These are phyloP conservation scores for Candida maesae DNA, from an alignment of 805 yeast genomes.

Conservation along the genomic window DNA sequence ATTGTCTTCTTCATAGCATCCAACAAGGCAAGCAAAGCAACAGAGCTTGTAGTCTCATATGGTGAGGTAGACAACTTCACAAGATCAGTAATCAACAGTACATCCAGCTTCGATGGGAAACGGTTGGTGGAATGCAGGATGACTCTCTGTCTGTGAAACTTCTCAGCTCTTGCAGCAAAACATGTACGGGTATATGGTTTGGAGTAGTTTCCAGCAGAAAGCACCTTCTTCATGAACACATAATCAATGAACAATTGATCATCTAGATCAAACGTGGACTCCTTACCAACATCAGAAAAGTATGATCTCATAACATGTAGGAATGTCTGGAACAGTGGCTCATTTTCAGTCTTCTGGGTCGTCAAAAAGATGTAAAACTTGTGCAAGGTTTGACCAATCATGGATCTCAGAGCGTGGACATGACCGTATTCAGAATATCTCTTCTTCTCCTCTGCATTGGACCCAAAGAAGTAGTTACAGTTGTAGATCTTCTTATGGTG, in stretches of 20 bases:
- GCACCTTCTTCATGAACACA: constrained; percentile 53
- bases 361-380: constrained; percentile 45
- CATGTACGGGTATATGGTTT: constrained; percentile 76
- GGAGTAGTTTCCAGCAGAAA: constrained; percentile 56
- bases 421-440: constrained; percentile 40
- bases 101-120: constrained; percentile 63
- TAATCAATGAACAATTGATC: constrained; percentile 52
- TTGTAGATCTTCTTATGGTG: constrained; percentile 62
- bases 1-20: constrained; percentile 67
- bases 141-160: constrained; percentile 73
- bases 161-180: constrained; percentile 68
- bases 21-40: constrained; percentile 65
- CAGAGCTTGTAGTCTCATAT: constrained; percentile 62
- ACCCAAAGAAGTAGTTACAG: constrained; percentile 62
- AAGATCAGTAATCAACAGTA: constrained; percentile 58
- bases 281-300: constrained; percentile 78
- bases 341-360: constrained; percentile 55
- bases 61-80: constrained; percentile 62
- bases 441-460: constrained; percentile 42
- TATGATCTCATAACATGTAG: constrained; percentile 67
- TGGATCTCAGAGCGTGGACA: constrained; percentile 58
- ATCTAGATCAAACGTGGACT: constrained; percentile 53
- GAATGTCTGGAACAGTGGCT: constrained; percentile 56
- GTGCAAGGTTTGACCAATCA: constrained; percentile 64
- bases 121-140: constrained; percentile 70